Conservation (phyloP, 2,329 filamentous ascomycete species). For the Paecilomyces sp. region DNA sequence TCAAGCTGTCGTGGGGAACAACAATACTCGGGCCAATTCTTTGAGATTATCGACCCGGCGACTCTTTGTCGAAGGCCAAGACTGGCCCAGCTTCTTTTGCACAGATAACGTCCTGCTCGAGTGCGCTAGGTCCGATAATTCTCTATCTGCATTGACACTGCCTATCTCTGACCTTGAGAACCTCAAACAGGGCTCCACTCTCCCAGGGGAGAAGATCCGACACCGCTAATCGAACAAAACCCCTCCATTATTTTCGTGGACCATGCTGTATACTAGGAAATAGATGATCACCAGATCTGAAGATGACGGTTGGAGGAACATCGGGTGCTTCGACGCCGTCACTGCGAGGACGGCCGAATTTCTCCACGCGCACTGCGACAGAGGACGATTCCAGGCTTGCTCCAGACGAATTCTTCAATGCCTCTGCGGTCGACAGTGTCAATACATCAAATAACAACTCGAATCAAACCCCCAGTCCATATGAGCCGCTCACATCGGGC, state of each 20-base stretch:
- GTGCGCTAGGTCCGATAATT: background rate
- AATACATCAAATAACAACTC: background rate
- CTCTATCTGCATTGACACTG: background rate
- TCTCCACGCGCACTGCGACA: slow-evolving; percentile 30
- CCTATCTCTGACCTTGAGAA: background rate
- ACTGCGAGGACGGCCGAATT: slow-evolving; percentile 30
- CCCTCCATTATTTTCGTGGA: background rate
- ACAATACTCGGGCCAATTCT: background rate
- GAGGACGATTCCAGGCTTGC: slow-evolving; percentile 30
- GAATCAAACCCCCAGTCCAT: slow-evolving; percentile 13
- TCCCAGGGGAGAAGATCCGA: background rate
- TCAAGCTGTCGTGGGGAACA: background rate
- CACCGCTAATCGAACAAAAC: background rate
- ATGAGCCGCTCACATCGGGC: slow-evolving; percentile 14
- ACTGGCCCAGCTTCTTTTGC: background rate
- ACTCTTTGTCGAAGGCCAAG: background rate
- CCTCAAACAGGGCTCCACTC: background rate
- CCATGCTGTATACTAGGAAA: background rate
- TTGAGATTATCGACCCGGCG: background rate
- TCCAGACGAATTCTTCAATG: slow-evolving; percentile 19
- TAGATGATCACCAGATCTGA: background rate
- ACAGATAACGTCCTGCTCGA: background rate
- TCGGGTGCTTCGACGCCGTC: slow-evolving; percentile 16
- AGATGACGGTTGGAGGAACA: slow-evolving; percentile 15
- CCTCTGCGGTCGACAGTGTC: slow-evolving; percentile 6